Conservation (phyloP, 2,329 filamentous ascomycete genomes). For the Alternaria sp. region DNA sequence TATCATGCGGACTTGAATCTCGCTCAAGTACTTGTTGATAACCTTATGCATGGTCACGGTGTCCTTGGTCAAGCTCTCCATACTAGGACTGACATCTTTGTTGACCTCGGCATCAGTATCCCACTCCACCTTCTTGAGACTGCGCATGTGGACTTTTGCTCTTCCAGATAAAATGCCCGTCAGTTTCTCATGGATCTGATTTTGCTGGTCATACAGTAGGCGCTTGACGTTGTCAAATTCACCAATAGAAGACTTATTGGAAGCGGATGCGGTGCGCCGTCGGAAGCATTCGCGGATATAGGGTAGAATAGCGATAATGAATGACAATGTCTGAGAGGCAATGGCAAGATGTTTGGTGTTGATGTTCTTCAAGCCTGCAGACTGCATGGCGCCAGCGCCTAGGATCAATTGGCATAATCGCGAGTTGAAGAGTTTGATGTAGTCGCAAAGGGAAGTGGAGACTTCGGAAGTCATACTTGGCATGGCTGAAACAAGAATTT, state of each 20-base stretch:
- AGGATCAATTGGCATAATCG: slow-evolving; percentile 96
- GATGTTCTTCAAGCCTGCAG: slow-evolving; percentile 93
- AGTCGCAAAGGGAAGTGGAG: slow-evolving; percentile 79
- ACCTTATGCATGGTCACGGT: slow-evolving; percentile 86
- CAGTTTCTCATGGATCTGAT: slow-evolving; percentile 89
- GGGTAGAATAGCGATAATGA: slow-evolving; percentile 85
- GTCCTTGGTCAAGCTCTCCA: slow-evolving; percentile 88
- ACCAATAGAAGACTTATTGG: slow-evolving; percentile 63
- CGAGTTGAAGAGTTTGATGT: slow-evolving; percentile 93
- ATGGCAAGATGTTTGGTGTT: slow-evolving; percentile 89
- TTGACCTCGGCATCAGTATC: slow-evolving; percentile 60
- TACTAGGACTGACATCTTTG: slow-evolving; percentile 70
- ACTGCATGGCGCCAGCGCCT: slow-evolving; percentile 88
- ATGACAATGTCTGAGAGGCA: slow-evolving; percentile 86
- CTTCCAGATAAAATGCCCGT: slow-evolving; percentile 90
- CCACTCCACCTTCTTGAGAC: slow-evolving; percentile 80
- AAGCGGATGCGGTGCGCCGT: slow-evolving; percentile 66
- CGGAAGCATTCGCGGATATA: slow-evolving; percentile 92
- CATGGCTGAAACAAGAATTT: slow-evolving; percentile 83
- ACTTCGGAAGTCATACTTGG: slow-evolving; percentile 90
- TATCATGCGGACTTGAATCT: slow-evolving; percentile 79
- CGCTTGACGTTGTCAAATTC: slow-evolving; percentile 91
- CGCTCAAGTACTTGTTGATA: slow-evolving; percentile 80
- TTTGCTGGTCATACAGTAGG: slow-evolving; percentile 87
- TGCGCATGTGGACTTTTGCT: slow-evolving; percentile 75